Evolutionary conservation across 2,329 filamentous ascomycete genomes (phyloP).

Genomic region (Diaporthe amygdali): DNA sequence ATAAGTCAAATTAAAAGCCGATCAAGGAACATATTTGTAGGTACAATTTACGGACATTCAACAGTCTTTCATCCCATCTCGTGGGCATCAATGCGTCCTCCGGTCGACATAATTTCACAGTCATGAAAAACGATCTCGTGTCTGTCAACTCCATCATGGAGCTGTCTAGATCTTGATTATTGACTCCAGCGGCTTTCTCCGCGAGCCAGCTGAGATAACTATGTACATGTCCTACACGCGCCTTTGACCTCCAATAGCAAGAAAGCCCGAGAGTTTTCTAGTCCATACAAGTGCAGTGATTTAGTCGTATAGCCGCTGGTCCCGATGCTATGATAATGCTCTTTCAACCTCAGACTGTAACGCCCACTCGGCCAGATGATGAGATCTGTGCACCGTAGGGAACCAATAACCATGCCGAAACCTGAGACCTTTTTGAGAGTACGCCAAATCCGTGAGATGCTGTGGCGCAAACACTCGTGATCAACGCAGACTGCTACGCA

Average conservation of each 20-base stretch:
- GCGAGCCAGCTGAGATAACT: background rate
- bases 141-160: background rate
- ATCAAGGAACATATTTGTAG: too few relatives aligned
- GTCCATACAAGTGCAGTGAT: background rate
- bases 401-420: conserved; percentile 16
- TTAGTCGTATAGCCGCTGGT: background rate
- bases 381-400: background rate
- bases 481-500: background rate
- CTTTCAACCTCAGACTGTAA: background rate
- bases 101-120: background rate
- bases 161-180: conserved; percentile 11
- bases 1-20: too few relatives aligned
- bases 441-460: background rate
- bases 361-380: background rate
- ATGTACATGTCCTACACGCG: conserved; percentile 14
- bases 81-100: background rate
- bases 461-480: background rate
- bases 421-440: background rate
- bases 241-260: background rate
- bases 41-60: too few relatives aligned
- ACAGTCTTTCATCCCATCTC: background rate
- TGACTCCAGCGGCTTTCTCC: background rate
- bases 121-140: background rate
- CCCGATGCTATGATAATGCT: background rate
- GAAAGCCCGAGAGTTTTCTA: conserved; percentile 3